Conservation (phyloP, 495 filamentous ascomycete genomes). For the Xylaria cubensis region DNA sequence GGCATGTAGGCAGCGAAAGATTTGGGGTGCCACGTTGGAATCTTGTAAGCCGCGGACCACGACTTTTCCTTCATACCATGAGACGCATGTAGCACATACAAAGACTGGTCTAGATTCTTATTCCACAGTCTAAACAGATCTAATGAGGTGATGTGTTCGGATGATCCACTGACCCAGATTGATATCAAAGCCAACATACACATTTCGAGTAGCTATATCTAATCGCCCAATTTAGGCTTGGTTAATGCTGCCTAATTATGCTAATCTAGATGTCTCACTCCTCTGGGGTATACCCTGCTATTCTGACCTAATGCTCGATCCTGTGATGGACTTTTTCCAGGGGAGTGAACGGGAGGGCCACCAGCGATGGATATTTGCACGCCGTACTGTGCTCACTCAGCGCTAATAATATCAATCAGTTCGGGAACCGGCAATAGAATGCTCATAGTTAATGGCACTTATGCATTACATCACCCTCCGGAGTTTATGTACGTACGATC, state of each 20-base stretch:
- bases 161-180: neutral
- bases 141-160: neutral
- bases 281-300: constrained; percentile 2
- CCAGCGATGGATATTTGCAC: neutral
- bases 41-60: neutral
- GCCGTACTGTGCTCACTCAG: neutral
- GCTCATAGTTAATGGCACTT: neutral
- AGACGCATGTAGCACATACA: neutral
- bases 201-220: neutral
- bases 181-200: neutral
- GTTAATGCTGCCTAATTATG: neutral
- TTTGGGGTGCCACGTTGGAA: neutral
- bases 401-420: neutral
- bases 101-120: neutral
- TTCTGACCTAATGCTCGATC: neutral
- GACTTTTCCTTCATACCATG: neutral
- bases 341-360: neutral
- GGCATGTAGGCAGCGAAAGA: neutral
- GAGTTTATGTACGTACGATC: neutral
- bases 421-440: neutral
- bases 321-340: neutral
- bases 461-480: neutral
- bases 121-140: neutral
- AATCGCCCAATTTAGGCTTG: neutral
- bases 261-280: neutral